These are phyloP conservation scores for Aspergillus nanangensis DNA, from an alignment of 495 filamentous ascomycete genomes.

Conservation along the genomic window DNA sequence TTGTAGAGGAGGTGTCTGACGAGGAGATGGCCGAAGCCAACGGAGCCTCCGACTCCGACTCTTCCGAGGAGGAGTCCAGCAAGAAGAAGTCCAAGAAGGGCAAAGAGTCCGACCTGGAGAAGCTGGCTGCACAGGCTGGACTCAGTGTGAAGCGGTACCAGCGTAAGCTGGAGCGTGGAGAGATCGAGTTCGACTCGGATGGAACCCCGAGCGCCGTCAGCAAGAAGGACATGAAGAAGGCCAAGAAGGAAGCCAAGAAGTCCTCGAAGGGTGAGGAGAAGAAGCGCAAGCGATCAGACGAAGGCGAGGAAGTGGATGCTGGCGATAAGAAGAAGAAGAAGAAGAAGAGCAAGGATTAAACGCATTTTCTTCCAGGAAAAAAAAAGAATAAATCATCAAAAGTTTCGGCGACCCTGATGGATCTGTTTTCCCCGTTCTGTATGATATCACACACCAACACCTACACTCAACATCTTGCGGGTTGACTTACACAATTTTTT, in stretches of 20 bases:
- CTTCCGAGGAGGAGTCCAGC: slow-evolving; percentile 34
- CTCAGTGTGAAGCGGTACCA: slow-evolving; percentile 66
- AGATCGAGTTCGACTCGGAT: slow-evolving; percentile 54
- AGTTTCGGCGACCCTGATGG: slow-evolving; percentile 10
- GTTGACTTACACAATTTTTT: slow-evolving; percentile 14
- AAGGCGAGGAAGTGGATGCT: slow-evolving; percentile 34
- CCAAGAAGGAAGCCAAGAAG: slow-evolving; percentile 62
- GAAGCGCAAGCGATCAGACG: slow-evolving; percentile 54
- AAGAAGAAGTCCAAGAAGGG: slow-evolving; percentile 45
- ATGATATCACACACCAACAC: slow-evolving; percentile 47
- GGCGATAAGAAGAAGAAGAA: slow-evolving; percentile 55
- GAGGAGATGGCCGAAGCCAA: slow-evolving; percentile 53
- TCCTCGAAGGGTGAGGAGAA: slow-evolving; percentile 44
- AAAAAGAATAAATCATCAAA: slow-evolving; percentile 21
- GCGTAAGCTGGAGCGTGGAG: slow-evolving; percentile 65
- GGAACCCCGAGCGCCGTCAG: slow-evolving; percentile 58
- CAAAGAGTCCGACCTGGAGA: slow-evolving; percentile 50
- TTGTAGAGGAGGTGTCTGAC: slow-evolving; percentile 49
- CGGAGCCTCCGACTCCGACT: slow-evolving; percentile 27
- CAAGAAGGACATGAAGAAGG: slow-evolving; percentile 76
- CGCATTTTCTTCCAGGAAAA: slow-evolving; percentile 6
- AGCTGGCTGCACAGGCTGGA: slow-evolving; percentile 56
- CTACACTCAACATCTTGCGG: slow-evolving; percentile 26
- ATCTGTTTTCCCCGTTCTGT: slow-evolving; percentile 31
- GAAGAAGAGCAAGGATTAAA: slow-evolving; percentile 46